Conservation (phyloP, 139 green algal species). For the Micractinium sp. region DNA sequence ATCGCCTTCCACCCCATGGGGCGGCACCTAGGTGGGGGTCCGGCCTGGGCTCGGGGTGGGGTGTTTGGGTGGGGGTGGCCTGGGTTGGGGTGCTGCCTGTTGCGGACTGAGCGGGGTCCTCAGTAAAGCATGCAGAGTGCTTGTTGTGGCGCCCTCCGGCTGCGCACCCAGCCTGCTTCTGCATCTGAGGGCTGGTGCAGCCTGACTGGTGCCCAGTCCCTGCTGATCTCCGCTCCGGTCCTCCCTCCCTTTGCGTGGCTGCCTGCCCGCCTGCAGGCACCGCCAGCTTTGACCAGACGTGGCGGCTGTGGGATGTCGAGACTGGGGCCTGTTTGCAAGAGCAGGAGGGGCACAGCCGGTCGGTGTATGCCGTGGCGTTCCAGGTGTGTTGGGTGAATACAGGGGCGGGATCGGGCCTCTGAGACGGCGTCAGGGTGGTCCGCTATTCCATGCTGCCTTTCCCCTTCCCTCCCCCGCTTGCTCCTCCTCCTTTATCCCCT, state of each 20-base stretch:
- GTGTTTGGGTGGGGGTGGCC: too few species aligned
- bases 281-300: constrained; percentile 93
- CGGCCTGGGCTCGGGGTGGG: too few species aligned
- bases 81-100: neutral
- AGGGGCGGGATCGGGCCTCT: too few species aligned
- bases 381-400: constrained; percentile 55
- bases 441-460: too few species aligned
- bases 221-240: neutral
- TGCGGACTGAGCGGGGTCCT: neutral
- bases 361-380: constrained; percentile 94
- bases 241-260: neutral
- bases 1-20: constrained; percentile 93
- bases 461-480: too few species aligned
- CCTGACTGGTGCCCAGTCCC: too few species aligned
- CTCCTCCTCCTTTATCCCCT: too few species aligned
- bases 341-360: constrained; percentile 95
- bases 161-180: too few species aligned
- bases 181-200: too few species aligned
- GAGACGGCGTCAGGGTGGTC: too few species aligned
- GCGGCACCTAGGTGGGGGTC: constrained; percentile 63
- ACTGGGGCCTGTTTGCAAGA: constrained; percentile 87
- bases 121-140: neutral
- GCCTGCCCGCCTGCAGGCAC: constrained; percentile 60
- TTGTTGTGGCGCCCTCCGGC: too few species aligned
- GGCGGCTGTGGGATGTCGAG: constrained; percentile 95